Percentiles rank a stretch among this genome's conserved stretches.
Evolutionary conservation across 2,329 filamentous ascomycete species (phyloP).

Genomic region (Teratosphaeria epicoccoides): DNA sequence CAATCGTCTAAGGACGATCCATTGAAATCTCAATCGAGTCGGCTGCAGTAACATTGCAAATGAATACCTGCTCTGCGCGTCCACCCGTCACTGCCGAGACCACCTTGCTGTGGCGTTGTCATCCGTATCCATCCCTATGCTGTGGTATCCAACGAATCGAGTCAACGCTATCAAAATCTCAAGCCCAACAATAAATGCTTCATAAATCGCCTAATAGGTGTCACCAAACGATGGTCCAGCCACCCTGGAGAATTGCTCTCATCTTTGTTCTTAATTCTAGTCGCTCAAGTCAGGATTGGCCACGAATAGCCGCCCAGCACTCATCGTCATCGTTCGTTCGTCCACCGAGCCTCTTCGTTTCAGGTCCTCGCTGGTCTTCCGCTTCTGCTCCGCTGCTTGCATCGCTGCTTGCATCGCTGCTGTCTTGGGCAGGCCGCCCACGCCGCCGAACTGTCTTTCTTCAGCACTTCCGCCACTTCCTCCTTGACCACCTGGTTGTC

Average conservation of each 20-base stretch:
- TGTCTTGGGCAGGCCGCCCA: slow-evolving; percentile 41
- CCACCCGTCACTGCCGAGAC: not conserved
- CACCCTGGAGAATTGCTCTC: not conserved
- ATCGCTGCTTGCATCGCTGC: slow-evolving; percentile 16
- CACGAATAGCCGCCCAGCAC: slow-evolving; percentile 62
- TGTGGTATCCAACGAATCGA: slow-evolving; percentile 8
- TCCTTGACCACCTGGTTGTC: slow-evolving; percentile 29
- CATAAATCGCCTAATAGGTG: not conserved
- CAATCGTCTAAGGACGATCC: too few relatives aligned
- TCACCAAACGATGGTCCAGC: not conserved
- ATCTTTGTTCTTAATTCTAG: slow-evolving; percentile 12
- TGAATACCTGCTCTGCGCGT: not conserved
- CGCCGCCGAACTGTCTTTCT: slow-evolving; percentile 45
- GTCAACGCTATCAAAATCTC: slow-evolving; percentile 2
- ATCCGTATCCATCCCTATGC: slow-evolving; percentile 4
- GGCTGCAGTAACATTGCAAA: not conserved
- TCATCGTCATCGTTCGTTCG: slow-evolving; percentile 66
- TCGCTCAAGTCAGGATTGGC: slow-evolving; percentile 66
- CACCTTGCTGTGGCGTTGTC: not conserved
- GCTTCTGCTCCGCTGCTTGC: slow-evolving; percentile 44
- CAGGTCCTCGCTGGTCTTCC: slow-evolving; percentile 60
- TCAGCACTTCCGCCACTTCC: slow-evolving; percentile 35
- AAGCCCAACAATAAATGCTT: not conserved
- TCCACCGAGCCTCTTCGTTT: slow-evolving; percentile 71
- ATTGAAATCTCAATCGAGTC: too few relatives aligned